Percentiles rank a stretch among this genome's conserved stretches.
phyloP scores from a whole-genome alignment of 1,139 yeast species.

The Pichia sp. region DNA sequence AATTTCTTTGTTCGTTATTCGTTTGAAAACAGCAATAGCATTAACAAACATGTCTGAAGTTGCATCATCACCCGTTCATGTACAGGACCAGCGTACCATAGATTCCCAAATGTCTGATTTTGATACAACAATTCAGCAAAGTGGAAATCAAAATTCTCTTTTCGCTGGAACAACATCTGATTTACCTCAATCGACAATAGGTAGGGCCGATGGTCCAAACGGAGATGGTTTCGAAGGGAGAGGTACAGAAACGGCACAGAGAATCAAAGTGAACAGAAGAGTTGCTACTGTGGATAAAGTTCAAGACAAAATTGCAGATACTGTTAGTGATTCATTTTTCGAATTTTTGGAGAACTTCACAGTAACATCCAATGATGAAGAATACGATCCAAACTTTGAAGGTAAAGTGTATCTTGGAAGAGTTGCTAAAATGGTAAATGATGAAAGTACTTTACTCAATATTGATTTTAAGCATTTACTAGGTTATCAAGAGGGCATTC shows the following conservation, averaged over 20 bases:
- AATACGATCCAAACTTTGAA: constrained; percentile 35
- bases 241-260: constrained; percentile 22
- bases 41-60: constrained; percentile 12
- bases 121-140: constrained; percentile 6
- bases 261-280: constrained; percentile 37
- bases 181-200: constrained; percentile 4
- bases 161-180: constrained; percentile 10
- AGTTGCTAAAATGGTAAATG: constrained; percentile 70
- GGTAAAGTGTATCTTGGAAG: constrained; percentile 71
- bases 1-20: too few species aligned
- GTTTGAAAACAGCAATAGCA: not conserved
- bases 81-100: not conserved
- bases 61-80: constrained; percentile 13
- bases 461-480: constrained; percentile 78
- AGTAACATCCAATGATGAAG: constrained; percentile 33
- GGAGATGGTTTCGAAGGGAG: constrained; percentile 1
- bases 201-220: not conserved
- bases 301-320: constrained; percentile 86
- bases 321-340: constrained; percentile 87
- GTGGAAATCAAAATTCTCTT: constrained; percentile 9
- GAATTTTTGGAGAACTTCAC: constrained; percentile 65
- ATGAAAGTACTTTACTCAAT: constrained; percentile 71
- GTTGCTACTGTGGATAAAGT: constrained; percentile 75
- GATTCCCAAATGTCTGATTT: constrained; percentile 1
- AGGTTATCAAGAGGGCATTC: constrained; percentile 72